Conservation (phyloP, 169 alveolate species). For the Cryptosporidium andersoni region DNA sequence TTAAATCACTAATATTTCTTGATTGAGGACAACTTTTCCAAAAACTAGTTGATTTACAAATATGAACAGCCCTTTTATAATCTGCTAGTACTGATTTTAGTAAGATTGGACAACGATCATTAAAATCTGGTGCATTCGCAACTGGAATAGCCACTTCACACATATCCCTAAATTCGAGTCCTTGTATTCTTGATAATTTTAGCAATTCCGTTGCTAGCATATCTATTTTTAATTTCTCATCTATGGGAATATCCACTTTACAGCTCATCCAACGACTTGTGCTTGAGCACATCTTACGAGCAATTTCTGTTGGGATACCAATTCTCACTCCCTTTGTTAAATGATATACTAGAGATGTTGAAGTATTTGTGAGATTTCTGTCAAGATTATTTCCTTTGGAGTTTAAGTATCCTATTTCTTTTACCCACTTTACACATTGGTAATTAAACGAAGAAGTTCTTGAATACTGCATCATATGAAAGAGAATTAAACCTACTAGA, state of each 20-base stretch:
- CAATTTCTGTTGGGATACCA: conserved; percentile 33
- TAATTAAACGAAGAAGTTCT: conserved; percentile 64
- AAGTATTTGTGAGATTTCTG: not conserved
- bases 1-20: conserved; percentile 21
- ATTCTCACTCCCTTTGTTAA: conserved; percentile 29
- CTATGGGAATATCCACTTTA: conserved; percentile 23
- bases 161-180: conserved; percentile 69
- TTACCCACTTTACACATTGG: conserved; percentile 65
- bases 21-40: conserved; percentile 61
- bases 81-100: conserved; percentile 32
- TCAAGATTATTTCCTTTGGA: not conserved
- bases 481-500: conserved; percentile 48
- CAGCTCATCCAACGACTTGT: conserved; percentile 71
- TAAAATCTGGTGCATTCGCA: conserved; percentile 52
- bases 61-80: conserved; percentile 46
- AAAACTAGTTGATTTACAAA: conserved; percentile 61
- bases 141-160: conserved; percentile 59
- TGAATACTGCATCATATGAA: conserved; percentile 49
- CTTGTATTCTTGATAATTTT: conserved; percentile 49
- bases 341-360: conserved; percentile 1
- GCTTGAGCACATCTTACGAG: conserved; percentile 59
- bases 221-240: conserved; percentile 50
- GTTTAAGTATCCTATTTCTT: conserved; percentile 32
- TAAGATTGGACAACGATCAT: conserved; percentile 56
- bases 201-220: conserved; percentile 54